Percentiles rank a stretch among this genome's conserved stretches.
Evolutionary conservation across 805 yeast genomes (phyloP).

Genomic region (Saccharomyces eubayanus): DNA sequence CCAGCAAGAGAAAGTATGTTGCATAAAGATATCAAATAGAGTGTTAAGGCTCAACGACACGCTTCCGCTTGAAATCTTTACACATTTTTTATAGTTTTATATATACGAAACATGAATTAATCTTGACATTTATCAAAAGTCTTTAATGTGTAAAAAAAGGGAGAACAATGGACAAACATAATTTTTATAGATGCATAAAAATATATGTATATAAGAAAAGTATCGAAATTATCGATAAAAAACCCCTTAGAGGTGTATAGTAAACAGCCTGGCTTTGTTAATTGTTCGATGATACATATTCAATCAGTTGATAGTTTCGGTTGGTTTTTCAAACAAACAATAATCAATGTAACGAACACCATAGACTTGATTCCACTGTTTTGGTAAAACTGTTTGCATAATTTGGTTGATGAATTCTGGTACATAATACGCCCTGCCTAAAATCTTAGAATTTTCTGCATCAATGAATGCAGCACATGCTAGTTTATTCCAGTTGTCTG

Average conservation of each 20-base stretch:
- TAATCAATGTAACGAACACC: conserved; percentile 42
- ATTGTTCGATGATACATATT: background rate
- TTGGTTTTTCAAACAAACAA: conserved; percentile 35
- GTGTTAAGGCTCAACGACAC: background rate
- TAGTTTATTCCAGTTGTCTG: conserved; percentile 41
- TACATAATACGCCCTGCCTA: conserved; percentile 47
- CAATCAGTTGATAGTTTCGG: background rate
- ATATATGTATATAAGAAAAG: background rate
- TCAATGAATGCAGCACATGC: conserved; percentile 45
- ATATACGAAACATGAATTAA: background rate
- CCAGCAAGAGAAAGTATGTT: conserved; percentile 94
- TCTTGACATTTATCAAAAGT: background rate
- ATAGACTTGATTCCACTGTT: conserved; percentile 16
- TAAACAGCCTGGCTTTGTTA: background rate
- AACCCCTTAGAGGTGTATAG: background rate
- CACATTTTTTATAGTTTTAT: background rate
- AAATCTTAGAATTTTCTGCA: conserved; percentile 43
- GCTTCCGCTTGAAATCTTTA: background rate
- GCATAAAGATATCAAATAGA: conserved; percentile 35
- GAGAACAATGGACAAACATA: background rate
- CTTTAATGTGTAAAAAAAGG: background rate
- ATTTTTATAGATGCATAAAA: background rate
- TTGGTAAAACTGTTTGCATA: conserved; percentile 10
- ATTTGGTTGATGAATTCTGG: conserved; percentile 35
- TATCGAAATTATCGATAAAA: background rate